Percentiles rank a stretch among this genome's conserved stretches.
Conservation (phyloP, 768 basidiomycete genomes). For the Lepiota subincarnata region DNA sequence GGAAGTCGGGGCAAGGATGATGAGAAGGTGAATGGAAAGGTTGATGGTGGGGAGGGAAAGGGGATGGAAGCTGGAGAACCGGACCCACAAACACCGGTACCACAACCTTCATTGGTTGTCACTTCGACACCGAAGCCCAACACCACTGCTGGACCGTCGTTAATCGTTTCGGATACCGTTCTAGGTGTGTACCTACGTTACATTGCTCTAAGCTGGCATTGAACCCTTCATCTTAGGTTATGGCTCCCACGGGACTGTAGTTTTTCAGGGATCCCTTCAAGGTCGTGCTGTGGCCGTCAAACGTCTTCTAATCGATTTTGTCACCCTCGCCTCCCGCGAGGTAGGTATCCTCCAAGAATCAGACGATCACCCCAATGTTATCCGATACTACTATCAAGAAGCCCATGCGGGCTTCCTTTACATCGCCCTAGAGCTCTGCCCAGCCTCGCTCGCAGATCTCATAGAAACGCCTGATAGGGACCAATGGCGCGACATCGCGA, state of each 20-base stretch:
- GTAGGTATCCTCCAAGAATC: slow-evolving; percentile 93
- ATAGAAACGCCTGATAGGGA: slow-evolving; percentile 71
- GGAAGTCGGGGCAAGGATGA: slow-evolving; percentile 41
- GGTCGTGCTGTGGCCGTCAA: slow-evolving; percentile 98
- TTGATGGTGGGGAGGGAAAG: not conserved
- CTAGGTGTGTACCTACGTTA: slow-evolving; percentile 48
- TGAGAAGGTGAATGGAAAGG: slow-evolving; percentile 15
- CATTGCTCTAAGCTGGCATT: slow-evolving; percentile 2
- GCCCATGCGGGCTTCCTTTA: slow-evolving; percentile 90
- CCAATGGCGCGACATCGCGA: slow-evolving; percentile 71
- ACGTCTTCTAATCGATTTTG: slow-evolving; percentile 91
- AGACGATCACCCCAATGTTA: slow-evolving; percentile 98
- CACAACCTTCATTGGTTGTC: slow-evolving; percentile 18
- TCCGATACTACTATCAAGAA: slow-evolving; percentile 98
- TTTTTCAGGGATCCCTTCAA: slow-evolving; percentile 92
- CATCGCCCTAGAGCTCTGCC: slow-evolving; percentile 95
- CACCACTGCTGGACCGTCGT: slow-evolving; percentile 36
- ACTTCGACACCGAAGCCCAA: slow-evolving; percentile 24
- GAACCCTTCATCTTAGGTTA: slow-evolving; percentile 54
- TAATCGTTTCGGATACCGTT: slow-evolving; percentile 69
- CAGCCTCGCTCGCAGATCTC: slow-evolving; percentile 83
- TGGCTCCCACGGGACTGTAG: slow-evolving; percentile 96
- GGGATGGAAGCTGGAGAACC: slow-evolving; percentile 23
- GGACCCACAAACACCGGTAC: slow-evolving; percentile 24
- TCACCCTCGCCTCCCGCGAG: slow-evolving; percentile 90